Conservation (phyloP, 192 early-diverging fungal genomes). For the Spizellomyces punctatus region DNA sequence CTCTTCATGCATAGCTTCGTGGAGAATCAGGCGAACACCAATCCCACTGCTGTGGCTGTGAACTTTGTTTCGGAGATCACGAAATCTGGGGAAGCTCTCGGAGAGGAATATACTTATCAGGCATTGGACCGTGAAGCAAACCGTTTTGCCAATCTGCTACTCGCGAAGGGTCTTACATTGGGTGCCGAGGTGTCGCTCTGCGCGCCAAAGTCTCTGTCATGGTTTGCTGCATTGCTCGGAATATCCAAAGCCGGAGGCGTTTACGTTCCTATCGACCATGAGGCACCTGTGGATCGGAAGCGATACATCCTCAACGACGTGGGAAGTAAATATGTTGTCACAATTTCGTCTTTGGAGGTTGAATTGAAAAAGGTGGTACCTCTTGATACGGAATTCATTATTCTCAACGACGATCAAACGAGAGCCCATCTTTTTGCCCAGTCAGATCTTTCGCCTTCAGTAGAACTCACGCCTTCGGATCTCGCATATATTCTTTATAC, state of each 20-base stretch:
- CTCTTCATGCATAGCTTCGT: slow-evolving; percentile 6
- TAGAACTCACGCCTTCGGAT: neutral
- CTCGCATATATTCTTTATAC: slow-evolving; percentile 32
- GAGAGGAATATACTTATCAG: slow-evolving; percentile 7
- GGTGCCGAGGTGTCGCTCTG: neutral
- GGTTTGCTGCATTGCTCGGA: slow-evolving; percentile 14
- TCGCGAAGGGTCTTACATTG: neutral
- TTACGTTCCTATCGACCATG: slow-evolving; percentile 23
- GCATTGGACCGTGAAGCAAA: slow-evolving; percentile 30
- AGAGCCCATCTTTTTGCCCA: neutral
- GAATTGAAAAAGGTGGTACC: neutral
- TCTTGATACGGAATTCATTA: neutral
- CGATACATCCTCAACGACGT: slow-evolving; percentile 15
- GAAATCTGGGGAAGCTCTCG: neutral
- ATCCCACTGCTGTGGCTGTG: slow-evolving; percentile 4
- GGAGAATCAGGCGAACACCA: neutral
- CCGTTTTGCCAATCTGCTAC: slow-evolving; percentile 21
- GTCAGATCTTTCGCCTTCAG: neutral
- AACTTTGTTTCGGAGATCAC: slow-evolving; percentile 5
- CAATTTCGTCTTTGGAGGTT: neutral
- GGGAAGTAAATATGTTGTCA: slow-evolving; percentile 2
- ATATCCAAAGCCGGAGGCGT: slow-evolving; percentile 25
- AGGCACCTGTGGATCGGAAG: neutral
- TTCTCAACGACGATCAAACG: neutral
- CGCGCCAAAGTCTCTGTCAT: slow-evolving; percentile 13